phyloP scores from a whole-genome alignment of 495 filamentous ascomycete species.

The Trichoderma reesei region DNA sequence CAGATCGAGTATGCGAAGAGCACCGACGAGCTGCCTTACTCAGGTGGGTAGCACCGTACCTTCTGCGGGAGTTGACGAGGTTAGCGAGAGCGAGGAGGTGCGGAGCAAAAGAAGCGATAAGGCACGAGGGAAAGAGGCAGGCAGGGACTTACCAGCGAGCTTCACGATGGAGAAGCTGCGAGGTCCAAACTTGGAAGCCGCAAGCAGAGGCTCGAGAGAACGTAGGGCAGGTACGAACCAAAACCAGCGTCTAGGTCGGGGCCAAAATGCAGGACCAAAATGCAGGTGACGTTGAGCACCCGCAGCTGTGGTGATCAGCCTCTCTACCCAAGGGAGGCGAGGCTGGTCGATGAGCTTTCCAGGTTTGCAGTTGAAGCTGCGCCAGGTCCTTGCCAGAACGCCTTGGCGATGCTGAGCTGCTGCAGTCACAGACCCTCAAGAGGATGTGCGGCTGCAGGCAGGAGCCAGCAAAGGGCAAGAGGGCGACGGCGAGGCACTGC shows the following conservation, averaged over 20 bases:
- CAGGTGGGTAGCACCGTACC: not conserved
- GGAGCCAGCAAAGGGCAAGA: not conserved
- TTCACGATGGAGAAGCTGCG: not conserved
- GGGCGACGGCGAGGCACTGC: not conserved
- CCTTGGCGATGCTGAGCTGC: not conserved
- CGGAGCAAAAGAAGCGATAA: too few species aligned
- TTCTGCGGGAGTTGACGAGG: not conserved
- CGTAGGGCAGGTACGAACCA: too few species aligned
- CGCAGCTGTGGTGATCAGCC: not conserved
- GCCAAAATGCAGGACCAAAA: not conserved
- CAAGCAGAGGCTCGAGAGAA: not conserved
- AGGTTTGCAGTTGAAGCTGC: too few species aligned
- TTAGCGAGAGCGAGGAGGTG: not conserved
- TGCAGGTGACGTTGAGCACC: not conserved
- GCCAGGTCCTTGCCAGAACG: not conserved
- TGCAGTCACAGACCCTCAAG: not conserved
- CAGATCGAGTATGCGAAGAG: not conserved
- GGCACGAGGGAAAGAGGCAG: too few species aligned
- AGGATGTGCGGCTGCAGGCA: not conserved
- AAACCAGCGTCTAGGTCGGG: too few species aligned
- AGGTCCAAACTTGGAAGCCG: not conserved
- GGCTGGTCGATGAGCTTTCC: too few species aligned
- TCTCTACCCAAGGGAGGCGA: too few species aligned
- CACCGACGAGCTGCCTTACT: not conserved
- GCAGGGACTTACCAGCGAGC: not conserved